Evolutionary conservation across 352 stramenopile genomes (phyloP).

Genomic region (Phytophthora hibernalis): DNA sequence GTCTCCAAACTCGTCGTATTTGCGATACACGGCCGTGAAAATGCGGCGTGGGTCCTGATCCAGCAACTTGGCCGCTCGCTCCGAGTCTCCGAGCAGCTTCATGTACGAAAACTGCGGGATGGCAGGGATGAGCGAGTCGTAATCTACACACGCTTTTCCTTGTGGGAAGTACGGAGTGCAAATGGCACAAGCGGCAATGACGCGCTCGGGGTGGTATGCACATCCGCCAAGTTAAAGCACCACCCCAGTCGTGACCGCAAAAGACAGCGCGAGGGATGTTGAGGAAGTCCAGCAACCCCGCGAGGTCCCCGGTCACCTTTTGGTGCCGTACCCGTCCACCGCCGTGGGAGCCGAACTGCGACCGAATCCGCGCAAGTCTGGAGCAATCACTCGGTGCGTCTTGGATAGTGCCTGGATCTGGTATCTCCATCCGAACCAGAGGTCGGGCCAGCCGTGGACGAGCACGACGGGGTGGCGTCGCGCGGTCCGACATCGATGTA

Average conservation of each 20-base stretch:
- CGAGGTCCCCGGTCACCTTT: slow-evolving; percentile 57
- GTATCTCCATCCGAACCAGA: slow-evolving; percentile 76
- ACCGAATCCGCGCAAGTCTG: slow-evolving; percentile 63
- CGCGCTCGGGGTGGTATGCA: slow-evolving; percentile 63
- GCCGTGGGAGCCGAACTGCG: slow-evolving; percentile 54
- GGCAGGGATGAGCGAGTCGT: slow-evolving; percentile 49
- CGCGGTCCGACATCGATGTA: slow-evolving; percentile 66
- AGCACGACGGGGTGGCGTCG: slow-evolving; percentile 62
- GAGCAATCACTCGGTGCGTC: slow-evolving; percentile 63
- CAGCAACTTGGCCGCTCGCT: slow-evolving; percentile 40
- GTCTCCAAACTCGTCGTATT: slow-evolving; percentile 41
- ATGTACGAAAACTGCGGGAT: slow-evolving; percentile 71
- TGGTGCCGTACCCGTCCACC: slow-evolving; percentile 55
- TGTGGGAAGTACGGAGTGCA: slow-evolving; percentile 72
- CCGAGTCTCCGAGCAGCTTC: slow-evolving; percentile 54
- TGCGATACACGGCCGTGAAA: slow-evolving; percentile 58
- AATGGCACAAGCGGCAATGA: slow-evolving; percentile 54
- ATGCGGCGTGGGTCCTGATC: slow-evolving; percentile 52
- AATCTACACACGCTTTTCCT: slow-evolving; percentile 42
- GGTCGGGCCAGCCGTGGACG: slow-evolving; percentile 74
- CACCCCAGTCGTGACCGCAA: slow-evolving; percentile 77
- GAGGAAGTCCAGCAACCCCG: slow-evolving; percentile 56
- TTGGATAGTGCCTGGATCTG: slow-evolving; percentile 65
- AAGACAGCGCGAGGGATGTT: slow-evolving; percentile 70
- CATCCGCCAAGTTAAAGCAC: slow-evolving; percentile 55